Base-by-base conservation (phyloP, 2,329 filamentous ascomycete species). In the Clonostachys chloroleuca region DNA sequence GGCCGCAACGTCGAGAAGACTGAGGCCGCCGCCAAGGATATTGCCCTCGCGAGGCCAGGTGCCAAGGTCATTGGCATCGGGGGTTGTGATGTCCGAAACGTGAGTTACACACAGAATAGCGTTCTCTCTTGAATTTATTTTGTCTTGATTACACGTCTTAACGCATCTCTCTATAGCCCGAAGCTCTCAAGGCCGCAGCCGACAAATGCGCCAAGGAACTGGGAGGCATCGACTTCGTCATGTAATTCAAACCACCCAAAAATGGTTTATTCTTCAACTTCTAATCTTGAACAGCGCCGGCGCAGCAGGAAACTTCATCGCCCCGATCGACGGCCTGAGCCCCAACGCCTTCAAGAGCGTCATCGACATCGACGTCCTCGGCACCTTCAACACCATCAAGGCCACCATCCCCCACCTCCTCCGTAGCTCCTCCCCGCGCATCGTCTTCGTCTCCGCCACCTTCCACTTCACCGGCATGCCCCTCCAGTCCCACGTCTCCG, bases 311-410 rank as follows among this genome's bases (percentile, higher is more conserved):
- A 99, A 99, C 68, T 99, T 97, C 67, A 77, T 99, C 18, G 87
- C 90, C 1, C 87, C 92, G 5, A 86, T 97, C 50, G 80, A 86
- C 39, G 86, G 86, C 52, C 80, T 97, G 44, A 90, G 83, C 39
- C 70, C 87, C 49, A 97, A 97, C 62, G 94, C 89, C 5, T 95
- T 99, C 82, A 95, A 92, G 67, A 78, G 89, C 0, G 94, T 99
- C 54, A 92, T 97, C 59, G 94, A 97, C 51, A 99, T 99, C 60
- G 94, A 97, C 63, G 86, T 96, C 4, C 68, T 97, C 35, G 94
- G 94, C 34, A 95, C 89, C 14, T 99, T 88, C 72, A 95, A 97
- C 72, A 96, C 91, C 4, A 77, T 96, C 60, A 97, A 97, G 70
- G 91, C 92, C 5, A 94, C 90, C 1, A 72, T 96, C 34, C 89